Conservation (phyloP, 306 rosid species). For the Cicer pinnatifidum region DNA sequence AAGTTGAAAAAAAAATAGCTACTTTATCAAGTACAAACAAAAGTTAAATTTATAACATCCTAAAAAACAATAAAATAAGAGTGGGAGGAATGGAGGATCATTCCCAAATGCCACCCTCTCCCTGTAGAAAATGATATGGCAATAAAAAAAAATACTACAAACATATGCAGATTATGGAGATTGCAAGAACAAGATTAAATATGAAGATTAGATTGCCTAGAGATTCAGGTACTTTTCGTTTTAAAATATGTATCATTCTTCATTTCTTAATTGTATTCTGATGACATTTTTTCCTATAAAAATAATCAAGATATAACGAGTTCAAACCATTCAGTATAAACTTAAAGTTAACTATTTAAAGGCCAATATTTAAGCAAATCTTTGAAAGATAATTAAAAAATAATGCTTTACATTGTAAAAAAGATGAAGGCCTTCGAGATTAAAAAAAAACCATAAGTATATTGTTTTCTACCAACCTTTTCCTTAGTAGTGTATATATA, state of each 20-base stretch:
- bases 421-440: conserved; percentile 7
- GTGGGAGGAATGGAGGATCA: conserved; percentile 5
- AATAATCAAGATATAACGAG: neutral
- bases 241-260: conserved; percentile 22
- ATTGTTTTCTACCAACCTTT: conserved; percentile 64
- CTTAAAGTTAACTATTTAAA: conserved; percentile 28
- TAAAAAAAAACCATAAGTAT: conserved; percentile 31
- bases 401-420: conserved; percentile 24
- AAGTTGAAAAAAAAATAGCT: conserved; percentile 23
- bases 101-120: conserved; percentile 12
- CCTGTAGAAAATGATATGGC: neutral
- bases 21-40: neutral
- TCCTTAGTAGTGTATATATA: conserved; percentile 89
- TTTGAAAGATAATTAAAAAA: conserved; percentile 7
- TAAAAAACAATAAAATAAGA: conserved; percentile 24
- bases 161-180: conserved; percentile 29
- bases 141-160: conserved; percentile 6
- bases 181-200: neutral
- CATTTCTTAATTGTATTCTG: conserved; percentile 18
- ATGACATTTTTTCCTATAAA: neutral
- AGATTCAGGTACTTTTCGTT: conserved; percentile 5
- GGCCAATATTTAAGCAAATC: conserved; percentile 20
- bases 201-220: neutral
- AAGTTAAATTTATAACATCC: conserved; percentile 31
- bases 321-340: conserved; percentile 30